phyloP scores from a whole-genome alignment of 1,139 yeast species.

The Citeromyces hawaiiensis region DNA sequence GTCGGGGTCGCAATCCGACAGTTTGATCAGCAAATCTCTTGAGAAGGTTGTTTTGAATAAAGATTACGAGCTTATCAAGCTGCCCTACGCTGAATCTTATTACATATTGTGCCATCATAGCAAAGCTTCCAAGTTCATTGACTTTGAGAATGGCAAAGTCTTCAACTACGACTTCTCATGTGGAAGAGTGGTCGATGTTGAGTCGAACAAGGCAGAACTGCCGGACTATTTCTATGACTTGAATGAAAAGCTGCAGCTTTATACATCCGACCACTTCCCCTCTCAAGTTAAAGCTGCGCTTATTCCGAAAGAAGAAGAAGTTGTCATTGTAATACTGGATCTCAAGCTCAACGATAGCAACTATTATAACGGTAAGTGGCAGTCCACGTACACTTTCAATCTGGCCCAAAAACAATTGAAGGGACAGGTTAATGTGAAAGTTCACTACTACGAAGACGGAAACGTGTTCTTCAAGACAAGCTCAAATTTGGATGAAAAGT shows the following conservation, averaged over 20 bases:
- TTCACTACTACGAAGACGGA: slow-evolving; percentile 94
- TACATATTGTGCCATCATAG: slow-evolving; percentile 27
- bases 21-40: slow-evolving; percentile 21
- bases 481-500: slow-evolving; percentile 20
- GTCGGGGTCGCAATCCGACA: slow-evolving; percentile 27
- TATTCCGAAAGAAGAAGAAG: slow-evolving; percentile 17
- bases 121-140: slow-evolving; percentile 30
- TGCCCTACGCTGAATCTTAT: slow-evolving; percentile 7
- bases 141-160: slow-evolving; percentile 28
- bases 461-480: slow-evolving; percentile 66
- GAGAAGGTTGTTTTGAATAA: slow-evolving; percentile 13
- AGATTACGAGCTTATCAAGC: slow-evolving; percentile 14
- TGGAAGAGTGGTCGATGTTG: slow-evolving; percentile 36
- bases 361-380: slow-evolving; percentile 89
- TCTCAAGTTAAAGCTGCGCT: slow-evolving; percentile 34
- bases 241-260: slow-evolving; percentile 19
- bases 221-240: slow-evolving; percentile 17
- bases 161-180: slow-evolving; percentile 52
- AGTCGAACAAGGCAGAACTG: slow-evolving; percentile 17
- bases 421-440: slow-evolving; percentile 55
- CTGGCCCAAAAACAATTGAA: slow-evolving; percentile 19
- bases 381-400: slow-evolving; percentile 43
- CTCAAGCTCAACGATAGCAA: slow-evolving; percentile 63
- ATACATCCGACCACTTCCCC: slow-evolving; percentile 39
- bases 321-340: slow-evolving; percentile 49